Evolutionary conservation across 169 alveolate genomes (phyloP), one percentile per base, ranked within the genome.

Genomic region (Cryptosporidium meleagridis): DNA sequence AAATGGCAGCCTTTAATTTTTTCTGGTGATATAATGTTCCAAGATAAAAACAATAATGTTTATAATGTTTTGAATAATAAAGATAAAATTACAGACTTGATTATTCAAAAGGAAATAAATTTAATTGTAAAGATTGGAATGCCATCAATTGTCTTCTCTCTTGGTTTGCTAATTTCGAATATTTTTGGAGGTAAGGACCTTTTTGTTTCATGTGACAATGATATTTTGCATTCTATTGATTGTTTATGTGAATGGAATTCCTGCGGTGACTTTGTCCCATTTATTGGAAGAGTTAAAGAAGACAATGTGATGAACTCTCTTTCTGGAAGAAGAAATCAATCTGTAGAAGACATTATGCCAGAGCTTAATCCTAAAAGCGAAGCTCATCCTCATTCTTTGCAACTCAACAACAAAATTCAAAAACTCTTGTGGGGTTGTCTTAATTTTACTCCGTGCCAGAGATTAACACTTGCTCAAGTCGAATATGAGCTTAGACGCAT

Each of bases 161-260:
- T 80, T 41, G 89, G 89, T 44, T 26, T 80, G 1, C 21, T 65
- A 61, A 35, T 80, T 62, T 80, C 89, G 35, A 41, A 62, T 14
- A 45, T 80, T 45, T 41, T 80, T 62, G 89, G 89, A 8, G 89
- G 89, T 9, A 80, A 80, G 16, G 89, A 80, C 9, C 55, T 80
- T 26, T 5, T 80, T 7, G 44, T 26, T 62, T 41, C 89, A 10
- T 80, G 89, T 80, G 89, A 59, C 3, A 67, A 67, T 44, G 89
- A 80, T 45, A 65, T 23, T 21, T 62, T 80, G 41, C 89, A 80
- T 14, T 59, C 75, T 31, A 16, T 80, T 59, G 89, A 80, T 39
- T 61, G 75, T 37, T 44, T 80, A 41, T 80, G 89, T 62, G 89
- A 80, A 62, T 80, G 89, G 89, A 80, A 80, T 65, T 59, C 89